A percentile compares a stretch with the other conserved stretches of the same genome.
phyloP scores from a whole-genome alignment of 2,329 filamentous ascomycete genomes.

The Acarospora socialis region DNA sequence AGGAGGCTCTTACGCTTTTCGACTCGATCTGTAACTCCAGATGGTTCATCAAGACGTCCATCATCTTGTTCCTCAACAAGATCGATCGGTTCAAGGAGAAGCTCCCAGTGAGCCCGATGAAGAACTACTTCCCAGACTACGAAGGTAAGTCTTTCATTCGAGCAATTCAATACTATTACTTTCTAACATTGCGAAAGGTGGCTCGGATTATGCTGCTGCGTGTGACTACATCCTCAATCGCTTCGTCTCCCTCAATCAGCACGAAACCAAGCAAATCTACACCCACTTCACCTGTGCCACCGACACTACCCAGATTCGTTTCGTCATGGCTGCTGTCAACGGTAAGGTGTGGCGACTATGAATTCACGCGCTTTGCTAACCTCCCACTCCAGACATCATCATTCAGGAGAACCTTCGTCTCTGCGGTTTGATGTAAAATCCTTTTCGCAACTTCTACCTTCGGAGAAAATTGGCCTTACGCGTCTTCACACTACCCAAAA shows the following conservation, averaged over 20 bases:
- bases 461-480: too few relatives aligned
- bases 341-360: too few relatives aligned
- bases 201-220: conserved; percentile 85
- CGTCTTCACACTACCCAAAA: too few relatives aligned
- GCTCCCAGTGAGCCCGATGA: conserved; percentile 57
- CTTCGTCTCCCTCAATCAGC: conserved; percentile 96
- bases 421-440: conserved; percentile 79
- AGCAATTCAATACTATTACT: conserved; percentile 6
- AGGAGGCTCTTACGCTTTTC: conserved; percentile 56
- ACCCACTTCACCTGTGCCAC: conserved; percentile 99
- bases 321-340: conserved; percentile 99
- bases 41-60: conserved; percentile 60
- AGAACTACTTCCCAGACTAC: conserved; percentile 63
- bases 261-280: conserved; percentile 99
- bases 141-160: conserved; percentile 39
- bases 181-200: conserved; percentile 38
- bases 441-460: conserved; percentile 5
- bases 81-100: conserved; percentile 65
- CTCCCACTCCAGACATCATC: conserved; percentile 64
- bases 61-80: conserved; percentile 63
- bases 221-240: conserved; percentile 99
- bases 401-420: conserved; percentile 98
- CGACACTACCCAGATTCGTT: conserved; percentile 96
- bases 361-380: conserved; percentile 9
- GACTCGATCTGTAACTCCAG: conserved; percentile 60